A percentile compares a stretch with the other conserved stretches of the same genome.
These are phyloP conservation scores for Magnaporthiopsis rhizophila DNA, from an alignment of 2,329 filamentous ascomycete genomes.

Conservation along the genomic window DNA sequence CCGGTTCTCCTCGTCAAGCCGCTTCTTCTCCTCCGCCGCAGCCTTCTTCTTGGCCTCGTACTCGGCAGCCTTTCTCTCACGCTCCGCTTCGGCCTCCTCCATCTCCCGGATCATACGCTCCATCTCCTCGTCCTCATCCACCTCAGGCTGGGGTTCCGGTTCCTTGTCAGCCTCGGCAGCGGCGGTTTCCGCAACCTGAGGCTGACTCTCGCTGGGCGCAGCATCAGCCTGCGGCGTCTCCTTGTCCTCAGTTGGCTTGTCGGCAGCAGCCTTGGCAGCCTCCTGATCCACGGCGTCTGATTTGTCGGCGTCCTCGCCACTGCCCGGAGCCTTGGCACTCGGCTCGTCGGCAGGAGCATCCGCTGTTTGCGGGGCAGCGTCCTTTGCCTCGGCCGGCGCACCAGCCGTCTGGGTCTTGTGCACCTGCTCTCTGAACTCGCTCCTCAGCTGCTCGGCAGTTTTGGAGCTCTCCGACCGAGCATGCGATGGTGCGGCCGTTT, in stretches of 20 bases:
- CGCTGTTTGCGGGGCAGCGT: conserved; percentile 9
- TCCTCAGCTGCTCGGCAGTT: conserved; percentile 71
- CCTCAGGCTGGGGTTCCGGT: conserved; percentile 27
- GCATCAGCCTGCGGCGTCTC: conserved; percentile 1
- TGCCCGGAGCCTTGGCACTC: not conserved
- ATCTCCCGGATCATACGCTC: conserved; percentile 19
- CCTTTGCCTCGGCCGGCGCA: conserved; percentile 17
- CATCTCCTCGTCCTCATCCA: conserved; percentile 29
- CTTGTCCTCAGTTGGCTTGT: conserved; percentile 4
- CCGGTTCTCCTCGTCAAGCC: conserved; percentile 13
- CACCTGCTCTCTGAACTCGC: conserved; percentile 76
- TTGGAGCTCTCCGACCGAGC: conserved; percentile 69
- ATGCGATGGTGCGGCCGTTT: conserved; percentile 53
- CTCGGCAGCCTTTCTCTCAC: conserved; percentile 13
- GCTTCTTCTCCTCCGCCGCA: conserved; percentile 11
- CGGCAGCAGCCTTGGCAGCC: not conserved
- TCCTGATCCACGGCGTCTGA: conserved; percentile 9
- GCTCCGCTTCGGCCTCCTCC: conserved; percentile 16
- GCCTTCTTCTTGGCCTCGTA: conserved; percentile 14
- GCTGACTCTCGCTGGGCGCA: conserved; percentile 3
- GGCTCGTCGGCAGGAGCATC: conserved; percentile 1
- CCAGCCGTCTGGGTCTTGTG: conserved; percentile 32
- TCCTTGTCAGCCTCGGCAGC: conserved; percentile 20
- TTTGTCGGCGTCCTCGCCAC: conserved; percentile 18
- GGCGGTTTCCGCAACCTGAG: conserved; percentile 4